Evolutionary conservation across 192 early-diverging fungal genomes (phyloP).

Genomic region (Coemansia sp.): DNA sequence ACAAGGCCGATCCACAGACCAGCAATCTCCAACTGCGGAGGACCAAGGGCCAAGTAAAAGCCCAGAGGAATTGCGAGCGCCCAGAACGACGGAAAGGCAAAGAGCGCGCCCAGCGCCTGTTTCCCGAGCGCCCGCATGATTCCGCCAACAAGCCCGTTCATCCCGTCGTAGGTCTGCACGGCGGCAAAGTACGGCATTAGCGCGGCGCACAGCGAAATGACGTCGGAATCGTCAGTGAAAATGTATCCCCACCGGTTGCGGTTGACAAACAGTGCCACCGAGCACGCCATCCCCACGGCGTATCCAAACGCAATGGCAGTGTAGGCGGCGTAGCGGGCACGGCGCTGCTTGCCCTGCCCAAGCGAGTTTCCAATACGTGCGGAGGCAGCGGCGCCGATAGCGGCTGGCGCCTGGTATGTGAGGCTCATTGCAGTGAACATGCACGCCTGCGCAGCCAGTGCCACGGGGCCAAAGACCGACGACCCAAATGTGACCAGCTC

Average conservation of each 20-base stretch:
- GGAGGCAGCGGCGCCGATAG: constrained; percentile 71
- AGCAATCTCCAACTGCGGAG: constrained; percentile 40
- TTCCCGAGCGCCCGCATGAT: constrained; percentile 58
- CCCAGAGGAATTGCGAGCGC: constrained; percentile 55
- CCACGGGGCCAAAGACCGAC: constrained; percentile 72
- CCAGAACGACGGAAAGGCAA: constrained; percentile 59
- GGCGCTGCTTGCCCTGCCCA: constrained; percentile 59
- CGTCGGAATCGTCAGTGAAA: constrained; percentile 37
- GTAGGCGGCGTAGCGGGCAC: constrained; percentile 60
- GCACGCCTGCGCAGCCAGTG: constrained; percentile 81
- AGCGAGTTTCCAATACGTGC: constrained; percentile 80
- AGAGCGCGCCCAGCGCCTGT: constrained; percentile 53
- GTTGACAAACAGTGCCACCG: constrained; percentile 58
- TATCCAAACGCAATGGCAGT: constrained; percentile 62
- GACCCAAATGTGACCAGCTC: constrained; percentile 73
- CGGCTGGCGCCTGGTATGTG: constrained; percentile 72
- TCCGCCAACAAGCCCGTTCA: constrained; percentile 62
- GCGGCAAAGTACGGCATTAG: constrained; percentile 48
- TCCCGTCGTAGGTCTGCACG: constrained; percentile 54
- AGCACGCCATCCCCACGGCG: constrained; percentile 60
- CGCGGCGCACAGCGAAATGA: constrained; percentile 30
- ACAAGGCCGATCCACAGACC: constrained; percentile 67
- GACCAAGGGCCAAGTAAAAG: constrained; percentile 56
- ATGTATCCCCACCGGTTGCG: constrained; percentile 67
- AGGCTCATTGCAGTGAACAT: constrained; percentile 71